Conservation (phyloP, 129 eudicot species). For the Calendula officinalis region DNA sequence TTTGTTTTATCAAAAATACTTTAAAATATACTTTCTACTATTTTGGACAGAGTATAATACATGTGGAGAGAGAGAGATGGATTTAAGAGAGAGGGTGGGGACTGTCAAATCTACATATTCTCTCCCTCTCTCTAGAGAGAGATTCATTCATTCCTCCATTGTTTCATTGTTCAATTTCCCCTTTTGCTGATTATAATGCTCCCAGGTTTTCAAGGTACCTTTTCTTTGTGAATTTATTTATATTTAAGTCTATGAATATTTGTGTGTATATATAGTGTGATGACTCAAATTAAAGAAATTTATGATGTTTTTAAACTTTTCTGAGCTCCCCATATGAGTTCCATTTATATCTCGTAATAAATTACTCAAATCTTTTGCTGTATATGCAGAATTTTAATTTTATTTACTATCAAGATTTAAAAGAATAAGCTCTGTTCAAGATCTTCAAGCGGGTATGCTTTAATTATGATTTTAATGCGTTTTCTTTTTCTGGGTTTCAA, state of each 20-base stretch:
- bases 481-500: conserved; percentile 15
- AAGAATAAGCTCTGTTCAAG: not conserved
- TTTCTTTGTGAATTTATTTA: too few relatives aligned
- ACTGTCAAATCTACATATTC: conserved; percentile 77
- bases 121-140: conserved; percentile 31
- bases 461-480: not conserved
- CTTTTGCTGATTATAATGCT: conserved; percentile 55
- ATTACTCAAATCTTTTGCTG: not conserved
- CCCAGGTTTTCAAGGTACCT: not conserved
- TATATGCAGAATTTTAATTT: not conserved
- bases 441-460: conserved; percentile 8
- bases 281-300: conserved; percentile 4
- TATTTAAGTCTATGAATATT: not conserved
- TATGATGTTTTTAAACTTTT: not conserved
- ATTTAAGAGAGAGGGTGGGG: conserved; percentile 35
- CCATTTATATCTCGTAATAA: not conserved
- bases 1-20: too few relatives aligned
- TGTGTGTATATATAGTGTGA: conserved; percentile 14
- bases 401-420: not conserved
- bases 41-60: conserved; percentile 12
- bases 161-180: conserved; percentile 23
- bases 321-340: conserved; percentile 9
- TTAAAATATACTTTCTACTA: too few relatives aligned
- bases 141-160: conserved; percentile 27
- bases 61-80: conserved; percentile 22